These are phyloP conservation scores for Nothophaeocryptopus gaeumannii DNA, from an alignment of 2,329 filamentous ascomycete genomes.

Conservation along the genomic window DNA sequence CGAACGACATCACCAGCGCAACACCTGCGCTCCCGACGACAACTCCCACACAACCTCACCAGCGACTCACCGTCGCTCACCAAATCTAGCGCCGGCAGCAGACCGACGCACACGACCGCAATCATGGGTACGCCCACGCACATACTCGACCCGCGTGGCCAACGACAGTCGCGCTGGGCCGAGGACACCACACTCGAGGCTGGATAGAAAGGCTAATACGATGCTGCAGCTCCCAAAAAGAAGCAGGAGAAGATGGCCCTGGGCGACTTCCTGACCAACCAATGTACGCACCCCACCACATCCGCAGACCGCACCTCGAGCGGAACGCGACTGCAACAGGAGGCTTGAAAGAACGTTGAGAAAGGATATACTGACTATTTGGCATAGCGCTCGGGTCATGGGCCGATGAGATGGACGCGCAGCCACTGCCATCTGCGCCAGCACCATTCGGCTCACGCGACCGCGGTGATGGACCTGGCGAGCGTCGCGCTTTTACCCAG, in stretches of 20 bases:
- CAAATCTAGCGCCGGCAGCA: slow-evolving; percentile 11
- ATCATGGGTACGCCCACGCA: slow-evolving; percentile 54
- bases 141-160: background rate
- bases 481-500: slow-evolving; percentile 48
- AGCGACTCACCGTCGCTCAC: slow-evolving; percentile 4
- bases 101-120: slow-evolving; percentile 43
- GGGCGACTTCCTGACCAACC: slow-evolving; percentile 89
- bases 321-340: background rate
- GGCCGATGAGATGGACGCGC: slow-evolving; percentile 91
- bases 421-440: slow-evolving; percentile 33
- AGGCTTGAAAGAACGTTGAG: background rate
- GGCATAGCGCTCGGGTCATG: slow-evolving; percentile 76
- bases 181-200: slow-evolving; percentile 1
- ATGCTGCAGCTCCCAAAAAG: slow-evolving; percentile 63
- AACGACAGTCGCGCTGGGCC: background rate
- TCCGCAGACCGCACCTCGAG: background rate
- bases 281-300: slow-evolving; percentile 56
- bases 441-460: slow-evolving; percentile 29
- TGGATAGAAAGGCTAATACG: slow-evolving; percentile 21
- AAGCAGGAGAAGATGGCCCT: slow-evolving; percentile 96
- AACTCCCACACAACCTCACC: slow-evolving; percentile 1
- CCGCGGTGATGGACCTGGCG: slow-evolving; percentile 32
- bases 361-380: slow-evolving; percentile 21
- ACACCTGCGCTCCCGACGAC: slow-evolving; percentile 12
- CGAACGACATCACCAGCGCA: slow-evolving; percentile 7